phyloP scores from a whole-genome alignment of 1,139 yeast species.

The Geotrichum carabidarum region DNA sequence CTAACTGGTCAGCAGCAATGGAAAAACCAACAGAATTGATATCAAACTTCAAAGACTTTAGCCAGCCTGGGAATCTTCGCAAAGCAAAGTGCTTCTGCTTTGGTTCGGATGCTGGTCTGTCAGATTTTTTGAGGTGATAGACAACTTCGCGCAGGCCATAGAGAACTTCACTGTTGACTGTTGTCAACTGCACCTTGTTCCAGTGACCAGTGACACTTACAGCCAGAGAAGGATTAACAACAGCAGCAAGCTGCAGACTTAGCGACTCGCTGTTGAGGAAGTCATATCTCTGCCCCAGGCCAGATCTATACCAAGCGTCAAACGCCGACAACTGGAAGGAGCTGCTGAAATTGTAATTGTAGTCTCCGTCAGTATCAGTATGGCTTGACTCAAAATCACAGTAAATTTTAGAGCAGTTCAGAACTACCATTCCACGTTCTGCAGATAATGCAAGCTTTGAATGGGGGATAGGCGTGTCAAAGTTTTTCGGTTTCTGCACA shows the following conservation, averaged over 20 bases:
- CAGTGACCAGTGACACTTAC: slow-evolving; percentile 29
- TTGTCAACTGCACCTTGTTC: slow-evolving; percentile 28
- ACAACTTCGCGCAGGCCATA: slow-evolving; percentile 30
- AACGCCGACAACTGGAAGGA: slow-evolving; percentile 31
- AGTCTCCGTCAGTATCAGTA: slow-evolving; percentile 23
- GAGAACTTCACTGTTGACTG: slow-evolving; percentile 32
- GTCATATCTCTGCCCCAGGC: slow-evolving; percentile 32
- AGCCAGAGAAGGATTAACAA: slow-evolving; percentile 30
- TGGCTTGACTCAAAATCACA: slow-evolving; percentile 36
- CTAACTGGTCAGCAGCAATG: slow-evolving; percentile 24
- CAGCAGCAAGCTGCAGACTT: slow-evolving; percentile 28
- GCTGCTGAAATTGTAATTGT: slow-evolving; percentile 29
- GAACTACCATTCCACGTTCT: slow-evolving; percentile 30
- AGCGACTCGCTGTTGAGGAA: slow-evolving; percentile 32
- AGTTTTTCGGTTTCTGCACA: slow-evolving; percentile 22
- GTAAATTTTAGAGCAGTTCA: slow-evolving; percentile 31
- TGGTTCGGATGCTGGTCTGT: not conserved
- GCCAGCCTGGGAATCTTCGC: slow-evolving; percentile 36
- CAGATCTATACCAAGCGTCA: slow-evolving; percentile 34
- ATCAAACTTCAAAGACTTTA: slow-evolving; percentile 29
- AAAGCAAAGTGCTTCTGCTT: slow-evolving; percentile 20
- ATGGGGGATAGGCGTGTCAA: slow-evolving; percentile 5
- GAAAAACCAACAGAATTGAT: slow-evolving; percentile 32
- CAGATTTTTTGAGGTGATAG: slow-evolving; percentile 21
- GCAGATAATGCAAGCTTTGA: slow-evolving; percentile 10